Evolutionary conservation across 768 basidiomycete genomes (phyloP), one percentile per base, ranked within the genome.

Genomic region (Kwoniella heveanensis): DNA sequence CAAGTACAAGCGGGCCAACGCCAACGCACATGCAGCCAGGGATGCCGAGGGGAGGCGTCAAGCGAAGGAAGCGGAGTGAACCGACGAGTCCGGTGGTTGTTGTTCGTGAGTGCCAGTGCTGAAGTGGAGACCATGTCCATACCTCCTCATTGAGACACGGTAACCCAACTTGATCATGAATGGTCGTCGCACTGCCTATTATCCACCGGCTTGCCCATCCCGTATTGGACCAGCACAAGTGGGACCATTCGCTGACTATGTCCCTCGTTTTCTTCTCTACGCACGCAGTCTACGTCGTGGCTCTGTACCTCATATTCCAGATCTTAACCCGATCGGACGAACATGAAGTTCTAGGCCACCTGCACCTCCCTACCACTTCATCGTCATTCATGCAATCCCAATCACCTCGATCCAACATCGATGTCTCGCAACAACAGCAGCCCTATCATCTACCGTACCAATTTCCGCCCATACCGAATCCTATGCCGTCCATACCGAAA

Each of bases 311-410:
- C 24, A 68, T 77, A 54, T 74, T 66, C 63, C 75, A 77, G 37
- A 72, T 77, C 57, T 63, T 77, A 0, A 74, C 75, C 21, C 68
- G 75, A 19, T 67, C 68, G 13, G 69, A 72, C 39, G 75, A 77
- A 2, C 39, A 57, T 37, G 75, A 77, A 49, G 68, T 70, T 51
- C 68, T 77, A 60, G 62, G 64, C 4, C 69, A 70, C 47, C 59
- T 71, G n/a, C 48, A 22, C 17, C 30, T 54, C 17, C 44, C 66
- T 6, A 49, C 52, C 6, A 49, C 53, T 4, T 65, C 68, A 2
- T 63, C 66, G 0, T 60, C 62, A 1, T 49, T 69, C 25, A 47
- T 54, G 37, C 51, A 67, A 46, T 60, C 57, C n/a, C 68, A 60
- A 46, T 60, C 64, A 50, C 63, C 60, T 17, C 48, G 48, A 30